Evolutionary conservation across 1,139 yeast species (phyloP), one percentile per base, ranked within the genome.

Genomic region (Taphrina wiesneri): DNA sequence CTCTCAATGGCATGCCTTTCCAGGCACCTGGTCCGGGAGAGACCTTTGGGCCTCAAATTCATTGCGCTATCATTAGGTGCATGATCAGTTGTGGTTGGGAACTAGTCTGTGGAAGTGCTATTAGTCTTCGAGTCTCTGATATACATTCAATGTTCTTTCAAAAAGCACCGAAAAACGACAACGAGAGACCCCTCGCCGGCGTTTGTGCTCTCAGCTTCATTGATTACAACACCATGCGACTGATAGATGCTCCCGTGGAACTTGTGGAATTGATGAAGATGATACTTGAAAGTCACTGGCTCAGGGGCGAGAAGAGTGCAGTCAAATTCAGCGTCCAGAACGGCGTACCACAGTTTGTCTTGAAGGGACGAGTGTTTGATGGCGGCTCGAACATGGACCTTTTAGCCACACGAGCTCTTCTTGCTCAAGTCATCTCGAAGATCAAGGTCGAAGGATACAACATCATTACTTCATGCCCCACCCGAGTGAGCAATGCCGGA

Each of bases 71-170:
- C 30, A 23, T 60, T 19, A 36, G 64, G 32, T 60, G 64, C 45
- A 60, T 60, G 64, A 17, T 51, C 26, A 26, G 28, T 15, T 49
- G 56, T 51, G 64, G 64, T 15, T 60, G 64, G 64, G 49, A 49
- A 11, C 23, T 60, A 23, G 47, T 39, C 15, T 47, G 57, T 26
- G 53, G 56, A n/a, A 51, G 43, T 23, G 34, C 46, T 17, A 26
- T 60, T 39, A 39, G 51, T 25, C 47, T 52, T 21, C 56, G 64
- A 7, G 47, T 53, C 56, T 15, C 56, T 26, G 64, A 60, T n/a
- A 30, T 60, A 4, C 49, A 52, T 19, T 45, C 64, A 2, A 28
- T 60, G 34, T 60, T 36, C 43, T 60, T 60, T 28, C 56, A 39
- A 23, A 60, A 60, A 45, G 57, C 49, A 13, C 3, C 19, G 23